phyloP scores from a whole-genome alignment of 108 stramenopile genomes.

The Nitzschia sp. region DNA sequence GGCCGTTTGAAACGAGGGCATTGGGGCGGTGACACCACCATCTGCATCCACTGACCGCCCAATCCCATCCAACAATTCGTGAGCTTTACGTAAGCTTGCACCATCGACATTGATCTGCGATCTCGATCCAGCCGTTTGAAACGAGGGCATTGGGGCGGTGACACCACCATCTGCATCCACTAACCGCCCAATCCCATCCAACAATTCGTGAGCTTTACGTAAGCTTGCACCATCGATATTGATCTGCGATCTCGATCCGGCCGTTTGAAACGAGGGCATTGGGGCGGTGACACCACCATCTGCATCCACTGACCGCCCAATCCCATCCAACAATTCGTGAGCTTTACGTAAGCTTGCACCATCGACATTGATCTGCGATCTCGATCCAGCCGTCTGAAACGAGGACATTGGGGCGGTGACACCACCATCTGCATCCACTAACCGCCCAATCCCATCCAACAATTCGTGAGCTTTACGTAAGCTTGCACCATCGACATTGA shows the following conservation, averaged over 20 bases:
- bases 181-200: constrained; percentile 2
- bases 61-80: constrained; percentile 23
- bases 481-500: constrained; percentile 37
- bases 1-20: constrained; percentile 10
- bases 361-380: constrained; percentile 30
- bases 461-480: constrained; percentile 33
- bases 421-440: constrained; percentile 2
- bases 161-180: not conserved
- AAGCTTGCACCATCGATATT: constrained; percentile 35
- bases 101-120: constrained; percentile 36
- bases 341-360: constrained; percentile 26
- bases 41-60: not conserved
- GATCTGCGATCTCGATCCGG: constrained; percentile 36
- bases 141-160: constrained; percentile 2
- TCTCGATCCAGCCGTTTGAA: constrained; percentile 50
- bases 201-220: constrained; percentile 28
- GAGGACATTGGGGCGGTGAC: not conserved
- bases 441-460: constrained; percentile 1
- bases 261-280: constrained; percentile 39
- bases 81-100: constrained; percentile 29
- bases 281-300: not conserved
- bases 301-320: not conserved
- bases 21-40: not conserved
- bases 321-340: too few species aligned
- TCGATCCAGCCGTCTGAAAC: constrained; percentile 25